Conservation (phyloP, 2,329 filamentous ascomycete species). For the Beauveria asiatica region DNA sequence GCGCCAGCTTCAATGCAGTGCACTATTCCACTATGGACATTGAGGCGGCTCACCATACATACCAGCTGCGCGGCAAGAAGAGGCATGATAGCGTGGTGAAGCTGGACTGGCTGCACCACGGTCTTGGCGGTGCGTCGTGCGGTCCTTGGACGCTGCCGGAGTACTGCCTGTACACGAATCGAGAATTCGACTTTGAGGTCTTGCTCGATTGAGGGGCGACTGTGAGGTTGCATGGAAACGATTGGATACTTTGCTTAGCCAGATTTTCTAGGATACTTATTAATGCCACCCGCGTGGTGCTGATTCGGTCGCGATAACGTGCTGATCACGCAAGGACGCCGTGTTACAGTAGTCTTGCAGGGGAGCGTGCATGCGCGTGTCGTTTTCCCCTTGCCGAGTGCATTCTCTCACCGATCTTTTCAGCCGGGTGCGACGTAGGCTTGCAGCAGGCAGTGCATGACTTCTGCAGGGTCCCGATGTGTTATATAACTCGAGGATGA, state of each 20-base stretch:
- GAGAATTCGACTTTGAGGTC: constrained; percentile 36
- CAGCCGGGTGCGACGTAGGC: neutral
- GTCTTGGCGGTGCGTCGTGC: constrained; percentile 53
- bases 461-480: neutral
- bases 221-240: neutral
- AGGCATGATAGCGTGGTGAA: constrained; percentile 46
- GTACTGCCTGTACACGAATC: constrained; percentile 35
- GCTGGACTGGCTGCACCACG: constrained; percentile 55
- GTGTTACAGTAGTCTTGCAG: neutral
- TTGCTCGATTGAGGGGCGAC: constrained; percentile 29
- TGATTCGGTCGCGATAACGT: neutral
- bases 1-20: constrained; percentile 47
- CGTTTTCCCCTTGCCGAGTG: neutral
- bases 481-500: neutral
- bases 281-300: neutral
- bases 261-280: neutral
- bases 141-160: constrained; percentile 45
- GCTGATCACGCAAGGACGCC: constrained; percentile 1
- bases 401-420: neutral
- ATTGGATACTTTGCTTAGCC: neutral
- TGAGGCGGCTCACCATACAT: constrained; percentile 48
- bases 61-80: constrained; percentile 44
- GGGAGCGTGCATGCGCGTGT: neutral
- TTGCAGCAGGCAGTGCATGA: neutral
- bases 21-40: constrained; percentile 47